Evolutionary conservation across 2,329 filamentous ascomycete genomes (phyloP).

Genomic region (Drechslerella dactyloides): DNA sequence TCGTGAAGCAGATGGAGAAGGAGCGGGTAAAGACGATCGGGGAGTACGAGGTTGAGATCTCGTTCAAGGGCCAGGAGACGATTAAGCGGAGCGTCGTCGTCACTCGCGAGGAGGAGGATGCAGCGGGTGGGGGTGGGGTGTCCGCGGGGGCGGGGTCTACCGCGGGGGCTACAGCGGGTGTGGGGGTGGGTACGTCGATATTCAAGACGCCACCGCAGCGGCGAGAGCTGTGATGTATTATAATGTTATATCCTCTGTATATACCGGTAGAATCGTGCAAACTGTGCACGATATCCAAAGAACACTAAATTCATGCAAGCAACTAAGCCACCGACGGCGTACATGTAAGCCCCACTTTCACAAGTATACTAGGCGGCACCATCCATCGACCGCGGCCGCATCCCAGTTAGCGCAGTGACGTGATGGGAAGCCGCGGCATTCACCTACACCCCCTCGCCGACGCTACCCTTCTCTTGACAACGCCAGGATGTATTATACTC

Average conservation of each 20-base stretch:
- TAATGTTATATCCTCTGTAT: background rate
- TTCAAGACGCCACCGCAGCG: background rate
- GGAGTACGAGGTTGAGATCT: conserved; percentile 63
- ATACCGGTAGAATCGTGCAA: too few species aligned
- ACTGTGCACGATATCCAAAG: too few species aligned
- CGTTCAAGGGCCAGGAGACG: conserved; percentile 60
- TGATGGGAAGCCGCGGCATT: conserved; percentile 11
- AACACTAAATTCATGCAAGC: too few species aligned
- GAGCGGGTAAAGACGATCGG: conserved; percentile 64
- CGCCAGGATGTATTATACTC: too few species aligned
- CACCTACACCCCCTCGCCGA: too few species aligned
- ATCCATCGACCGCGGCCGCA: background rate
- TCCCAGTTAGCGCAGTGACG: conserved; percentile 16
- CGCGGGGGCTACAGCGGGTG: background rate
- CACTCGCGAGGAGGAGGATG: conserved; percentile 57
- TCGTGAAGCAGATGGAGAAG: conserved; percentile 58
- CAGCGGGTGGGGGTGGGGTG: background rate
- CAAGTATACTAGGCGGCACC: too few species aligned
- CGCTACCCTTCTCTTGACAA: too few species aligned
- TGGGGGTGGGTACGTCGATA: too few species aligned
- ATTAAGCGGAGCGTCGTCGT: conserved; percentile 60
- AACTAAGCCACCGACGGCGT: too few species aligned
- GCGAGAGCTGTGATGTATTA: conserved; percentile 16
- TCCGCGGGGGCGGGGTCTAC: background rate
- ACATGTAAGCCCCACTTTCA: too few species aligned